Evolutionary conservation across 2,329 filamentous ascomycete genomes (phyloP).

Genomic region (Colletotrichum plurivorum): DNA sequence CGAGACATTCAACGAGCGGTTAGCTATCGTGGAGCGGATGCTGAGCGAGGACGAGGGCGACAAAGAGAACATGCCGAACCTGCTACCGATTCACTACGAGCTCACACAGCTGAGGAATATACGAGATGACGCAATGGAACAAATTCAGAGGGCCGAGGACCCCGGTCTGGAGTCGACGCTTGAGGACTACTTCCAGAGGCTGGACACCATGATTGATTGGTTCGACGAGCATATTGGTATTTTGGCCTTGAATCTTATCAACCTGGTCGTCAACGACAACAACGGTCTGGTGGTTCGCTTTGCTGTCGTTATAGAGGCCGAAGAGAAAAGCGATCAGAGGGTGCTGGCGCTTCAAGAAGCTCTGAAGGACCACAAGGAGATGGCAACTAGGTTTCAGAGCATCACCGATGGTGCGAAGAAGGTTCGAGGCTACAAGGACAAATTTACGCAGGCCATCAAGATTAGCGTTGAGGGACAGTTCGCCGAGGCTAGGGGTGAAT

Average conservation of each 20-base stretch:
- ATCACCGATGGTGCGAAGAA: conserved; percentile 95
- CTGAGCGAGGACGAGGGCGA: conserved; percentile 88
- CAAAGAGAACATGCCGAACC: conserved; percentile 90
- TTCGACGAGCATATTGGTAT: conserved; percentile 96
- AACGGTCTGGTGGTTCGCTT: conserved; percentile 91
- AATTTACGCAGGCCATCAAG: conserved; percentile 87
- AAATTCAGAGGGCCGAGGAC: conserved; percentile 86
- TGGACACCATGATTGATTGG: conserved; percentile 91
- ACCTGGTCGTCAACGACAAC: conserved; percentile 87
- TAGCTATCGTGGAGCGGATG: conserved; percentile 83
- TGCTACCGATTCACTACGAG: conserved; percentile 91
- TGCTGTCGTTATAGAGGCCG: conserved; percentile 92
- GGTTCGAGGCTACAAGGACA: conserved; percentile 95
- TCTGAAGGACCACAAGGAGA: conserved; percentile 94
- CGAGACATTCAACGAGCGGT: conserved; percentile 85
- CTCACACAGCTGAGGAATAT: conserved; percentile 94
- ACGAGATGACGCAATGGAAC: conserved; percentile 95
- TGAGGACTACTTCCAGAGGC: conserved; percentile 87
- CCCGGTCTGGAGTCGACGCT: conserved; percentile 83
- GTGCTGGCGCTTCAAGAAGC: conserved; percentile 94
- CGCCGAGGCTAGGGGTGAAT: conserved; percentile 77
- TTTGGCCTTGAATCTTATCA: conserved; percentile 91
- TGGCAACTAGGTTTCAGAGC: conserved; percentile 92
- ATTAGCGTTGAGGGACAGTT: conserved; percentile 82
- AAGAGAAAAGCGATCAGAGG: conserved; percentile 96